Percentiles rank a stretch among this genome's conserved stretches.
Evolutionary conservation across 164 flowering plant genomes (phyloP).

Genomic region (Nelumbo lutea): DNA sequence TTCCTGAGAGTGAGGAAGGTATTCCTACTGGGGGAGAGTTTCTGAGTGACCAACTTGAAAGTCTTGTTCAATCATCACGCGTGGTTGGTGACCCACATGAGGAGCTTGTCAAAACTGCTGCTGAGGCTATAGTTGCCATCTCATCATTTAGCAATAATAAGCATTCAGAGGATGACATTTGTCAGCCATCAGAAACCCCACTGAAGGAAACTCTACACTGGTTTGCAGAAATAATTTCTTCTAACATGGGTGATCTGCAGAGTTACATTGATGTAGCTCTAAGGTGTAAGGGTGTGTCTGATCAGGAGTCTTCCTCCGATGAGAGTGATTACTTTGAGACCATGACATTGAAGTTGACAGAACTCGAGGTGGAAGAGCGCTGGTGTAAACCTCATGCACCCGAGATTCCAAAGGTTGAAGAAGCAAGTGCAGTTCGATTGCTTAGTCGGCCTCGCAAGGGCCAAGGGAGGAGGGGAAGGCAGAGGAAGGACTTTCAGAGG

Average conservation of each 20-base stretch:
- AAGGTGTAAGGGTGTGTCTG: conserved; percentile 6
- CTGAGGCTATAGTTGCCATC: conserved; percentile 52
- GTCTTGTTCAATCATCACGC: conserved; percentile 7
- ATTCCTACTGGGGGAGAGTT: conserved; percentile 16
- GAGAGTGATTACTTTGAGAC: conserved; percentile 69
- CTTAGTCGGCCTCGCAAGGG: conserved; percentile 52
- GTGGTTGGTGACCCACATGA: conserved; percentile 10
- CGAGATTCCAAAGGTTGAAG: conserved; percentile 43
- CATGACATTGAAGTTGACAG: conserved; percentile 66
- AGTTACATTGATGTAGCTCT: not conserved
- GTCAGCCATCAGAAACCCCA: conserved; percentile 14
- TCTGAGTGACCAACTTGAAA: conserved; percentile 7
- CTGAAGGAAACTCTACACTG: conserved; percentile 34
- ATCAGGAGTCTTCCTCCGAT: conserved; percentile 17
- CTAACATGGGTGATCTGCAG: conserved; percentile 19
- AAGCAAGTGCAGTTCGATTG: conserved; percentile 22
- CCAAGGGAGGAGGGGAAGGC: conserved; percentile 78
- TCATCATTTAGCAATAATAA: conserved; percentile 23
- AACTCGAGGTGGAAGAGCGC: conserved; percentile 60
- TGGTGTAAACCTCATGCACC: conserved; percentile 43
- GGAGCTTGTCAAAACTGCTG: conserved; percentile 33
- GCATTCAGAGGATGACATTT: conserved; percentile 4
- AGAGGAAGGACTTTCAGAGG: conserved; percentile 86
- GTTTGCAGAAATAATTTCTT: conserved; percentile 55
- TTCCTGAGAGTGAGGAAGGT: conserved; percentile 25